These are phyloP conservation scores for Kwoniella europaea DNA, from an alignment of 768 basidiomycete genomes.

Conservation along the genomic window DNA sequence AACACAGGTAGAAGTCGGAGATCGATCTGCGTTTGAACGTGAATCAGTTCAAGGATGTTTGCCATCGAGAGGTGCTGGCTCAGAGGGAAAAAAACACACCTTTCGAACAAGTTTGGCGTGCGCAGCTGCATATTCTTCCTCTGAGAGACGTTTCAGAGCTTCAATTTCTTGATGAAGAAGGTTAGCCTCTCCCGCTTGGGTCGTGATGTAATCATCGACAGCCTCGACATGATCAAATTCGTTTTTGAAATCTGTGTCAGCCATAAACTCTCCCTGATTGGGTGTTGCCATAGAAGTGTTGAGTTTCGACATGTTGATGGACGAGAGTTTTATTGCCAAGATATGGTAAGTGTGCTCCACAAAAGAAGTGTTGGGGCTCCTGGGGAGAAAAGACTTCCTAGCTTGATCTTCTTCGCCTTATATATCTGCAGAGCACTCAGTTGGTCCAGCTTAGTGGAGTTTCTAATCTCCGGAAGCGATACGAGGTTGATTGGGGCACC, in stretches of 20 bases:
- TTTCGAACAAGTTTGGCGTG: constrained; percentile 38
- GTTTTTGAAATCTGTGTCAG: constrained; percentile 22
- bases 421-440: not conserved
- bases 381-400: not conserved
- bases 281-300: not conserved
- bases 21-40: constrained; percentile 31
- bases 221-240: constrained; percentile 23
- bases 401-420: not conserved
- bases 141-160: constrained; percentile 11
- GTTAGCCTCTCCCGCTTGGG: not conserved
- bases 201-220: not conserved
- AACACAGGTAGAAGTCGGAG: constrained; percentile 32
- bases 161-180: constrained; percentile 30
- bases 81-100: constrained; percentile 4
- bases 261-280: not conserved
- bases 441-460: not conserved
- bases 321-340: not conserved
- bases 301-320: constrained; percentile 4
- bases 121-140: constrained; percentile 30
- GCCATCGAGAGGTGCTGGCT: no score
- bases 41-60: not conserved
- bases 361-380: not conserved
- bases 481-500: not conserved
- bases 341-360: not conserved
- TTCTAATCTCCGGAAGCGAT: not conserved